Evolutionary conservation across 1,139 yeast genomes (phyloP), one percentile per base, ranked within the genome.

Genomic region (Candida smagusa): DNA sequence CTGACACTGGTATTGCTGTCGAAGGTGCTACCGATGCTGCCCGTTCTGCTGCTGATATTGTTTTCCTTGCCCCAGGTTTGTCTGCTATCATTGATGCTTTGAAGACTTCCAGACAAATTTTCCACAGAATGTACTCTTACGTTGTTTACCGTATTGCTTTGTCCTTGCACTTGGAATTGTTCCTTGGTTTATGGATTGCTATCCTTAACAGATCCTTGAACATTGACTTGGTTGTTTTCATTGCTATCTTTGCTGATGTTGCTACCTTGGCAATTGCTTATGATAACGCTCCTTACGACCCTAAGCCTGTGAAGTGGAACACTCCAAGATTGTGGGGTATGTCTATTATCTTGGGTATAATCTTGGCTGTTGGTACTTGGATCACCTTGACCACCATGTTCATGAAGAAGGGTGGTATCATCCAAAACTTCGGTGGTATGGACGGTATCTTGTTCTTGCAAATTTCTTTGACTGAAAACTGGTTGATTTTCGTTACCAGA

Each of bases 11-110:
- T 84, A 87, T 87, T 75, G 95, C 95, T 64, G 95, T 87, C 67
- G 95, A 86, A 74, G 95, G 95, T 81, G 90, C 95, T 56, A 84
- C 95, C 56, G 96, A 87, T 73, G 94, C 95, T 65, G 96, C 96
- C 55, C 81, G 95, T 72, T 85, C 95, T 56, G 96, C 96, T 73
- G 90, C 95, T 61, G 96, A 87, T 75, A 87, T 87, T 72, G 95
- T 87, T 68, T 87, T 87, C 87, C 78, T 87, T 60, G 95, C 95
- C 56, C 95, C 95, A 53, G 96, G 96, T 84, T 79, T 87, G 67
- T 84, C 94, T 75, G 95, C 96, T 57, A 84, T 84, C 61, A 84
- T 87, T 71, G 95, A 87, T 75, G 95, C 95, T 61, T 77, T 87
- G 69, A 86, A 87, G 81, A 85, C 94, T 53, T 86, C 95, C 50